Evolutionary conservation across 2,329 filamentous ascomycete genomes (phyloP).

Genomic region (Alternaria solani): DNA sequence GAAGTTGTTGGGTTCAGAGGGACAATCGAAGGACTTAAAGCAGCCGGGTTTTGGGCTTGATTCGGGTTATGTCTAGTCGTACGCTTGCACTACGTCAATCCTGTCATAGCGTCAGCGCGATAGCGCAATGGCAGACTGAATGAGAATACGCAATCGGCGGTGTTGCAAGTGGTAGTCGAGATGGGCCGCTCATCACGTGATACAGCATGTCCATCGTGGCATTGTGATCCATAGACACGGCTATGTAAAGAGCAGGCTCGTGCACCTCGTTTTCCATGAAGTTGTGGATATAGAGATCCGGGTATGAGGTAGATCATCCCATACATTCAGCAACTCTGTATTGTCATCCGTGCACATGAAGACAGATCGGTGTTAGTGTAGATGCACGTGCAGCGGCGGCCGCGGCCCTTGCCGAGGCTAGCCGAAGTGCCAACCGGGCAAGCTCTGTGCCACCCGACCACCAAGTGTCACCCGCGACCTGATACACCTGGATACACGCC

Average conservation of each 20-base stretch:
- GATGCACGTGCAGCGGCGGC: neutral
- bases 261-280: too few relatives aligned
- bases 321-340: too few relatives aligned
- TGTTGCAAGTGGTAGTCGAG: neutral
- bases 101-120: neutral
- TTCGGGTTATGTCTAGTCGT: neutral
- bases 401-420: neutral
- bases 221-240: rapidly evolving
- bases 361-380: too few relatives aligned
- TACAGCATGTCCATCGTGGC: neutral
- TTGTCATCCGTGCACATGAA: too few relatives aligned
- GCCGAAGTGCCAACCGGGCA: neutral
- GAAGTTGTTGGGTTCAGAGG: conserved; percentile 37
- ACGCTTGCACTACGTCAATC: too few relatives aligned
- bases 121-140: neutral
- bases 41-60: conserved; percentile 7
- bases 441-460: neutral
- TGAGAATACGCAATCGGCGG: neutral
- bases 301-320: too few relatives aligned
- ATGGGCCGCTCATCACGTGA: neutral
- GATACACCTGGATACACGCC: neutral
- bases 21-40: conserved; percentile 25
- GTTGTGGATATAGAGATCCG: too few relatives aligned
- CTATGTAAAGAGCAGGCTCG: neutral
- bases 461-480: neutral